Evolutionary conservation across 495 filamentous ascomycete genomes (phyloP).

Genomic region (Xylaria venustula): DNA sequence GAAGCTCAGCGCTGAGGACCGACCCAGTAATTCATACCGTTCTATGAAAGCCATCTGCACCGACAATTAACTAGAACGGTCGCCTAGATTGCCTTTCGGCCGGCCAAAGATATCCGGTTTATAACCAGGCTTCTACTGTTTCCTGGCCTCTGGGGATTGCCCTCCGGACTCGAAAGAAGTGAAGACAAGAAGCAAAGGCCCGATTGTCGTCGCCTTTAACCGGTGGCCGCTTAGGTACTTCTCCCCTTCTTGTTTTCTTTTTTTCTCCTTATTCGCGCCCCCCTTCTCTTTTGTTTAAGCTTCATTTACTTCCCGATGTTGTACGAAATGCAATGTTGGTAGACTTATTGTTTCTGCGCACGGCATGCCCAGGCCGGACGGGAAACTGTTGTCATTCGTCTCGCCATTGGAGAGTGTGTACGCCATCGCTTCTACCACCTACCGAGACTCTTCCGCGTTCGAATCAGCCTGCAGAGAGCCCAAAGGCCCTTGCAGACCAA

Average conservation of each 20-base stretch:
- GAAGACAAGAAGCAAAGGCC: too few species aligned
- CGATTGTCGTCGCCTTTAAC: neutral
- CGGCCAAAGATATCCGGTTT: too few species aligned
- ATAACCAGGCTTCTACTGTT: too few species aligned
- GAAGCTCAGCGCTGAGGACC: too few species aligned
- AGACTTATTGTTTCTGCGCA: conserved; percentile 1
- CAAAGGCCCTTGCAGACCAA: conserved; percentile 17
- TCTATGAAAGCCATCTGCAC: too few species aligned
- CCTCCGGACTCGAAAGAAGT: too few species aligned
- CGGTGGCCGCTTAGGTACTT: neutral
- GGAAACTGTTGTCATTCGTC: neutral
- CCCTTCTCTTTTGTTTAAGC: neutral
- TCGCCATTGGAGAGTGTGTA: conserved; percentile 4
- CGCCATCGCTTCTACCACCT: conserved; percentile 7
- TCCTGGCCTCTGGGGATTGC: too few species aligned
- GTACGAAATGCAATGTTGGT: conserved; percentile 10
- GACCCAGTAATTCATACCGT: too few species aligned
- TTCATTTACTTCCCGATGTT: conserved; percentile 14
- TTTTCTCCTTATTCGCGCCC: too few species aligned
- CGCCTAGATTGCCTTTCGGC: too few species aligned
- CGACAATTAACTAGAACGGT: too few species aligned
- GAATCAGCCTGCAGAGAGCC: conserved; percentile 5
- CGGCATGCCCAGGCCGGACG: conserved; percentile 6
- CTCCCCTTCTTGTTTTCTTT: neutral
- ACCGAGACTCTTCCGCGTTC: neutral